Evolutionary conservation across 257 asterid genomes (phyloP).

Genomic region (Solanum dulcamara): DNA sequence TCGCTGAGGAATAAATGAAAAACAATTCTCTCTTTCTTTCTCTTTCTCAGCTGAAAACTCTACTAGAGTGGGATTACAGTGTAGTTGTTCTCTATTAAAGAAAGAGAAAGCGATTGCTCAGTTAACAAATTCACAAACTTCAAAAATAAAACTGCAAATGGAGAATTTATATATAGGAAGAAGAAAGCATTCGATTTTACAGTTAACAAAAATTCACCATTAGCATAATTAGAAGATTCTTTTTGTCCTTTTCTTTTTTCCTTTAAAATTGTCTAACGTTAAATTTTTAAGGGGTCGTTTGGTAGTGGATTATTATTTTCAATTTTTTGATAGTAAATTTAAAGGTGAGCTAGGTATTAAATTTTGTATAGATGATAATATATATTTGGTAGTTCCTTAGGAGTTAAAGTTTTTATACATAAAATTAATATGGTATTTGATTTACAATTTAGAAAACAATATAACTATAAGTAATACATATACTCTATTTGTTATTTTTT

Average conservation of each 20-base stretch:
- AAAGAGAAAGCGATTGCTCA: slow-evolving; percentile 4
- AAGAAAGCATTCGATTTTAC: neutral
- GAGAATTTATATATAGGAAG: neutral
- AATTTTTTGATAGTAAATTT: too few species aligned
- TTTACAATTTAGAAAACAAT: too few species aligned
- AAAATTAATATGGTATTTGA: too few species aligned
- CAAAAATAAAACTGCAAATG: neutral
- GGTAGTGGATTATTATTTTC: too few species aligned
- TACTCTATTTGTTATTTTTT: too few species aligned
- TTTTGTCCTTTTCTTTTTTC: neutral
- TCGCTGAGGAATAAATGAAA: neutral
- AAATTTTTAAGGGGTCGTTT: too few species aligned
- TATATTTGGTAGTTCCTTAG: neutral
- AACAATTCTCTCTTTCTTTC: neutral
- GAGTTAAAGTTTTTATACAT: neutral
- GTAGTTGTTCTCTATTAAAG: neutral
- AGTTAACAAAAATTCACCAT: neutral
- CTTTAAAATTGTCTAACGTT: too few species aligned
- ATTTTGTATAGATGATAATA: too few species aligned
- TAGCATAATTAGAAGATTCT: neutral
- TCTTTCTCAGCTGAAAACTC: neutral
- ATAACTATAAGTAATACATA: too few species aligned
- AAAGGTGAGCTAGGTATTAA: too few species aligned
- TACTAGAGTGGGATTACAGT: neutral
- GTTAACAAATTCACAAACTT: neutral